Evolutionary conservation across 257 asterid species (phyloP).

Genomic region (Coffea eugenioides): DNA sequence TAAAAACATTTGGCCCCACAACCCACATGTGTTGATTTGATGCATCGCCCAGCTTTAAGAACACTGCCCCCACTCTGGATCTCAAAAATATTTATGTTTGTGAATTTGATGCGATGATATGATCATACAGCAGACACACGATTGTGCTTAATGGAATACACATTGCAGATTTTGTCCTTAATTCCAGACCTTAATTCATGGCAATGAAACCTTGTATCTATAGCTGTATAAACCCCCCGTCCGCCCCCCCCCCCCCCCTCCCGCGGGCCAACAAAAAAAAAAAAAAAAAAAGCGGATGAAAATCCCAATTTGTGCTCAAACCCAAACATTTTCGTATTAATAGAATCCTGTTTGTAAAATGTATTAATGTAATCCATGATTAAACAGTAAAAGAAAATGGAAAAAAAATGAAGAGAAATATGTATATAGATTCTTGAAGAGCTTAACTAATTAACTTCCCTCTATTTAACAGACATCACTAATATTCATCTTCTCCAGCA

Average conservation of each 20-base stretch:
- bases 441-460: neutral
- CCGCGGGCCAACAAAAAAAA: too few relatives aligned
- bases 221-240: too few relatives aligned
- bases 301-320: neutral
- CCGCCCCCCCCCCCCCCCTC: too few relatives aligned
- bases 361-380: neutral
- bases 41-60: slow-evolving; percentile 20
- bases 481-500: neutral
- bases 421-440: too few relatives aligned
- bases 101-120: neutral
- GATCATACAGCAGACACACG: neutral
- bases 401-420: neutral
- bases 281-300: neutral
- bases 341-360: neutral
- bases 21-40: slow-evolving; percentile 26
- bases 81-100: slow-evolving; percentile 3
- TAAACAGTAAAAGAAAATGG: neutral
- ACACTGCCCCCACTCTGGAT: slow-evolving; percentile 23
- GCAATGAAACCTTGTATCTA: neutral
- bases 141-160: neutral
- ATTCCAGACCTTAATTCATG: neutral
- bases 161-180: neutral
- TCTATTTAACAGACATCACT: neutral
- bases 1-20: slow-evolving; percentile 25
- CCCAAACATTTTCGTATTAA: too few relatives aligned